Conservation (phyloP, 257 asterid species). For the Pogostemon cablin region DNA sequence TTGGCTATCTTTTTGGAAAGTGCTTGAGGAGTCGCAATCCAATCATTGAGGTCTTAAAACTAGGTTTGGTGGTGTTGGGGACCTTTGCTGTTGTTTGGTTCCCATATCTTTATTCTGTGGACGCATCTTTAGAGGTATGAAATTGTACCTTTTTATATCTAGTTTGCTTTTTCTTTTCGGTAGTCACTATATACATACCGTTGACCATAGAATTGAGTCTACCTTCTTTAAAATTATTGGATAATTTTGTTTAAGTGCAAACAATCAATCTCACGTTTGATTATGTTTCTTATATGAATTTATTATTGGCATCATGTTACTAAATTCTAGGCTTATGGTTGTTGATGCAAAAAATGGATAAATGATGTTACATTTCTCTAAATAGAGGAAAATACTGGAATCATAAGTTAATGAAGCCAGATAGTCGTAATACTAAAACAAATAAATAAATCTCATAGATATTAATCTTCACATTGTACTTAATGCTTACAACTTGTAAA, state of each 20-base stretch:
- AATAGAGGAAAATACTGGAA: no score
- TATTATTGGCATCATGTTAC: conserved; percentile 1
- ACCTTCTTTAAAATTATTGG: conserved; percentile 11
- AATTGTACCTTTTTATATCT: conserved; percentile 5
- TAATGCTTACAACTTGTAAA: no score
- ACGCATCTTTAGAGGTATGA: conserved; percentile 74
- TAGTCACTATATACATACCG: background rate
- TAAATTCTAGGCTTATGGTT: background rate
- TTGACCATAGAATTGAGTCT: conserved; percentile 2
- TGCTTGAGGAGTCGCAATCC: conserved; percentile 72
- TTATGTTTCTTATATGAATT: conserved; percentile 1
- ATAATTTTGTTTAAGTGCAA: background rate
- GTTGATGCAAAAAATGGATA: no score
- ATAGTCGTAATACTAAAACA: no score
- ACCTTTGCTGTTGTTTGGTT: conserved; percentile 85
- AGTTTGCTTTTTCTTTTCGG: conserved; percentile 18
- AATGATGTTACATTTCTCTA: no score
- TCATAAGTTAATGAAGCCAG: no score
- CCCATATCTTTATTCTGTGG: conserved; percentile 81
- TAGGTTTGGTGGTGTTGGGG: conserved; percentile 82
- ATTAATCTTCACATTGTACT: no score
- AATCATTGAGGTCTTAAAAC: conserved; percentile 59
- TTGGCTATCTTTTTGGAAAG: conserved; percentile 88
- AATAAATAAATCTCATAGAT: no score
- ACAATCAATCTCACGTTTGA: background rate